Base-by-base conservation (phyloP, 2,329 filamentous ascomycete genomes). In the Pyrenophora graminea region DNA sequence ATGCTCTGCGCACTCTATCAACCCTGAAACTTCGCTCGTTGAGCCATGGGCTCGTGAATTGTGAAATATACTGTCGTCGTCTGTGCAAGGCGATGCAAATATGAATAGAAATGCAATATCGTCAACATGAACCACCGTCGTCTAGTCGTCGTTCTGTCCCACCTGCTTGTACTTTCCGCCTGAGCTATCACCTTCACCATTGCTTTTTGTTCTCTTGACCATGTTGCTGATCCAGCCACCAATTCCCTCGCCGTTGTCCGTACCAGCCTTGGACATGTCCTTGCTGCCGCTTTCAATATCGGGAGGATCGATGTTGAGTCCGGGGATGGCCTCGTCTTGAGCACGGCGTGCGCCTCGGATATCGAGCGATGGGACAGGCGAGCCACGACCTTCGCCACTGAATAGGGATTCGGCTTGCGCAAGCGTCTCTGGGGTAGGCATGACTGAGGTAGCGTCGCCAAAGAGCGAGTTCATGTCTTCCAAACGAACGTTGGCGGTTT, bases 381-480 rank as follows among this genome's bases (percentile, higher is more conserved):
- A 96, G 37, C 85, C 85, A 45, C 73, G 67, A 27, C 82, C 81
- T 43, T 62, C 56, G 33, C 82, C 82, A 38, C 86, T 84, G 73
- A 96, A 86, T 9, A 96, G 79, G 2, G 91, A 91, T n/a, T 89
- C 90, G 7, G 87, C 86, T 75, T 97, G 91, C 10, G 86, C 87
- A 51, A 86, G 82, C 1, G 90, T 80, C 38, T 86, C 85, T 1
- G 93, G 92, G 0, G 93, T 96, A 4, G 85, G 84, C 76, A 90
- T 87, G 9, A 87, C 84, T 2, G 90, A 92, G 21, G 90, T 94
- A 31, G 92, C 90, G 73, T 99, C 94, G 59, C 94, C 94, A 68
- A 99, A 99, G 13, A 99, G 77, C 2, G 85, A 83, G 71, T 96
- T 90, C 94, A 99, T 99, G 63, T 99, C 94, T 76, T 99, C 94